Evolutionary conservation across 202 grass and related monocot genomes (phyloP).

Genomic region (Schoenoplectus tabernaemontani): DNA sequence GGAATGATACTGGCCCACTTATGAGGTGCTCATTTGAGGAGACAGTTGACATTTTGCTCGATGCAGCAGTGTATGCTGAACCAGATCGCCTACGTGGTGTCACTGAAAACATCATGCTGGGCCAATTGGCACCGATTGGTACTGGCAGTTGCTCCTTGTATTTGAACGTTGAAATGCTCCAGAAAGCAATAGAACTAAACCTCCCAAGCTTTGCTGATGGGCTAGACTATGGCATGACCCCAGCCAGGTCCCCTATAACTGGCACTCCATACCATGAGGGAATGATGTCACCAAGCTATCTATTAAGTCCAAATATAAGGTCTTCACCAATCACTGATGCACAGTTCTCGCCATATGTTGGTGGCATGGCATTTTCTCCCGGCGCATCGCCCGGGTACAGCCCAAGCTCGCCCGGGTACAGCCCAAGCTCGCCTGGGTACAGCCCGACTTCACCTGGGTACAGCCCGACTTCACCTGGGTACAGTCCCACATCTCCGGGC

Average conservation of each 20-base stretch:
- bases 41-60: conserved; percentile 87
- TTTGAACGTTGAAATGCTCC: conserved; percentile 90
- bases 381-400: conserved; percentile 69
- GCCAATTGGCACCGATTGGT: conserved; percentile 87
- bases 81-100: conserved; percentile 79
- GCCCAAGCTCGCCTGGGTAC: conserved; percentile 71
- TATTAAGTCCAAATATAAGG: conserved; percentile 82
- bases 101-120: conserved; percentile 95
- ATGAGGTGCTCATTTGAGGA: conserved; percentile 97
- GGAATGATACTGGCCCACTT: conserved; percentile 79
- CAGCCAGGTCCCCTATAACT: conserved; percentile 53
- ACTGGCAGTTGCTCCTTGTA: conserved; percentile 68
- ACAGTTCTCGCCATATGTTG: conserved; percentile 90
- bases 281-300: conserved; percentile 94
- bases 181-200: conserved; percentile 91
- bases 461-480: conserved; percentile 69
- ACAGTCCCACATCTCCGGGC: conserved; percentile 65
- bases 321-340: conserved; percentile 84
- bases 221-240: conserved; percentile 69
- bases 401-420: conserved; percentile 76
- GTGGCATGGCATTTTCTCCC: conserved; percentile 81
- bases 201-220: conserved; percentile 79
- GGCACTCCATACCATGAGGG: conserved; percentile 86
- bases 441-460: conserved; percentile 68
- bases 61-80: conserved; percentile 90